These are phyloP conservation scores for Hibiscus mutabilis DNA, from an alignment of 345 rosid genomes.

Conservation along the genomic window DNA sequence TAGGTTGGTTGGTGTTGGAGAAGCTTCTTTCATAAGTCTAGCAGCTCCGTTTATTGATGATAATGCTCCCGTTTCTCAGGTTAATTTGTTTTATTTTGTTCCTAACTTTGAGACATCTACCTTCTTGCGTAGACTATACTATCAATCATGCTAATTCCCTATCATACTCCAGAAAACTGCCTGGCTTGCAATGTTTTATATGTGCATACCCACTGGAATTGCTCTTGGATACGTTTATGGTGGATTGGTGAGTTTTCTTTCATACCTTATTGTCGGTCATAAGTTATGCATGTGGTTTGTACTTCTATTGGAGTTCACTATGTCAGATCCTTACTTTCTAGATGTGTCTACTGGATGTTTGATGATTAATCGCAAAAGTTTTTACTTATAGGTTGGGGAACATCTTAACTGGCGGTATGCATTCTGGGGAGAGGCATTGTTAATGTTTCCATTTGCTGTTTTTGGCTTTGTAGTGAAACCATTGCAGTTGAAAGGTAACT, in stretches of 20 bases:
- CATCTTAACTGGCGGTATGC: slow-evolving; percentile 74
- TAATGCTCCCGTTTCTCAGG: slow-evolving; percentile 77
- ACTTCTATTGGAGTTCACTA: background rate
- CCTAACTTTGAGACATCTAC: background rate
- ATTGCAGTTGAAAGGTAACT: slow-evolving; percentile 71
- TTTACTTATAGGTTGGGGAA: slow-evolving; percentile 48
- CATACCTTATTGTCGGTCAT: background rate
- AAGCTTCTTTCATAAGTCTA: slow-evolving; percentile 95
- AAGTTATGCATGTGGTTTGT: background rate
- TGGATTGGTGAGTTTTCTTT: slow-evolving; percentile 58
- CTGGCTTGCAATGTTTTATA: slow-evolving; percentile 92
- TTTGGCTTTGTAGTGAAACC: slow-evolving; percentile 73
- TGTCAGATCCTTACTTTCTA: background rate
- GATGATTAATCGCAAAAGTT: background rate
- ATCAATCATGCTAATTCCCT: background rate
- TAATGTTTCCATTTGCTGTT: slow-evolving; percentile 75
- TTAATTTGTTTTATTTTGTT: slow-evolving; percentile 10
- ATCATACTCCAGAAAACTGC: slow-evolving; percentile 57
- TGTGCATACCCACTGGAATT: slow-evolving; percentile 92
- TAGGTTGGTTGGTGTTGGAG: slow-evolving; percentile 98
- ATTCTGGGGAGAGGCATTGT: slow-evolving; percentile 75
- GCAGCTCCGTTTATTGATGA: slow-evolving; percentile 98
- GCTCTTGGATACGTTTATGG: slow-evolving; percentile 93
- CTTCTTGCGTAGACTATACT: background rate
- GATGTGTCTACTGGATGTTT: background rate